A percentile compares a stretch with the other conserved stretches of the same genome.
phyloP scores from a whole-genome alignment of 2,329 filamentous ascomycete species.

The Trichoderma sp. region DNA sequence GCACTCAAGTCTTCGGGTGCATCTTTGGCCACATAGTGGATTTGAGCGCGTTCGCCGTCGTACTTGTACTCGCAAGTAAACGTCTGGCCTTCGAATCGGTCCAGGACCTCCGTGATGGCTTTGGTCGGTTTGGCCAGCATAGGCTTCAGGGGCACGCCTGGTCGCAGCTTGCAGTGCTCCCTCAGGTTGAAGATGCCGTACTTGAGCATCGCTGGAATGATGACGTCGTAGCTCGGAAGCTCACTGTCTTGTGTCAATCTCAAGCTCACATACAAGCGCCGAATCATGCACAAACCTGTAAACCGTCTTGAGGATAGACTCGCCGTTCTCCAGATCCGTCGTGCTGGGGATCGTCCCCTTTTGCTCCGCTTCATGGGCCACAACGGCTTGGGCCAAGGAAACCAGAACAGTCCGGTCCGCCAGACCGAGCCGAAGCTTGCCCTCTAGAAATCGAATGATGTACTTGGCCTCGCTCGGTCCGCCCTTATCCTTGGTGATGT shows the following conservation, averaged over 20 bases:
- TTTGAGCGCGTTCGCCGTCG: conserved; percentile 96
- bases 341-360: conserved; percentile 72
- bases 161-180: conserved; percentile 86
- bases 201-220: conserved; percentile 85
- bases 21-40: conserved; percentile 91
- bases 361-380: conserved; percentile 76
- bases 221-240: conserved; percentile 91
- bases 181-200: conserved; percentile 81
- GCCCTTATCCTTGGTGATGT: conserved; percentile 90
- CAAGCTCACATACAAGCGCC: neutral
- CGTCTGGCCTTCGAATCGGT: conserved; percentile 90
- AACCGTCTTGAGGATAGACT: conserved; percentile 83
- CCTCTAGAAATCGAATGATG: conserved; percentile 88
- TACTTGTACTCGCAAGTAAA: conserved; percentile 99
- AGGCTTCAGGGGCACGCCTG: conserved; percentile 92
- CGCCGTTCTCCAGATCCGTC: conserved; percentile 78
- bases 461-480: conserved; percentile 94
- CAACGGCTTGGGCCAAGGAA: conserved; percentile 83
- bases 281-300: conserved; percentile 64
- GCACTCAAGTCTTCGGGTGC: conserved; percentile 69
- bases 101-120: conserved; percentile 94
- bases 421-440: conserved; percentile 86
- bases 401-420: conserved; percentile 92
- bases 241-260: conserved; percentile 63
- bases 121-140: conserved; percentile 99